These are phyloP conservation scores for Acer campestre DNA, from an alignment of 345 rosid species.

Conservation along the genomic window DNA sequence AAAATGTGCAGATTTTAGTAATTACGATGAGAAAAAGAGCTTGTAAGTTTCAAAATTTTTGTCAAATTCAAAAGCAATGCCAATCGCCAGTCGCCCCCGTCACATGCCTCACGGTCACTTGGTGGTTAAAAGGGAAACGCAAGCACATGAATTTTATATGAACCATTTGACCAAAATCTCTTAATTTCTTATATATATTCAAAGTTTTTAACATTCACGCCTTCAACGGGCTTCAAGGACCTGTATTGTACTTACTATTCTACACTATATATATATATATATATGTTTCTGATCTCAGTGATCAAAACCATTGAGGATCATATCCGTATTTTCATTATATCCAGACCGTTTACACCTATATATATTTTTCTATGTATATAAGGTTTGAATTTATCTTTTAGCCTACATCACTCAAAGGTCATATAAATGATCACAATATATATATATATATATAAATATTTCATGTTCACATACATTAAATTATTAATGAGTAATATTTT, in stretches of 20 bases:
- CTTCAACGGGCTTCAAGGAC: neutral
- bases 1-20: neutral
- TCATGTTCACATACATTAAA: neutral
- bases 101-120: neutral
- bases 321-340: too few species aligned
- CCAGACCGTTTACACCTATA: too few species aligned
- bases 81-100: neutral
- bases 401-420: neutral
- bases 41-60: constrained; percentile 1
- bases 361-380: too few species aligned
- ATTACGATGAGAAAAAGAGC: neutral
- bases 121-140: neutral
- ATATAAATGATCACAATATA: neutral
- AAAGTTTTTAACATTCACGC: neutral
- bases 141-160: neutral
- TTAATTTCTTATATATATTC: neutral
- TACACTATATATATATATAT: too few species aligned
- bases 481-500: too few species aligned
- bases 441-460: too few species aligned
- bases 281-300: too few species aligned
- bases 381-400: neutral
- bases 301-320: too few species aligned
- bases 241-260: too few species aligned
- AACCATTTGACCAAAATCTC: too few species aligned
- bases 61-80: neutral